Evolutionary conservation across 306 rosid genomes (phyloP), one percentile per base, ranked within the genome.

Genomic region (Acacia crassicarpa): DNA sequence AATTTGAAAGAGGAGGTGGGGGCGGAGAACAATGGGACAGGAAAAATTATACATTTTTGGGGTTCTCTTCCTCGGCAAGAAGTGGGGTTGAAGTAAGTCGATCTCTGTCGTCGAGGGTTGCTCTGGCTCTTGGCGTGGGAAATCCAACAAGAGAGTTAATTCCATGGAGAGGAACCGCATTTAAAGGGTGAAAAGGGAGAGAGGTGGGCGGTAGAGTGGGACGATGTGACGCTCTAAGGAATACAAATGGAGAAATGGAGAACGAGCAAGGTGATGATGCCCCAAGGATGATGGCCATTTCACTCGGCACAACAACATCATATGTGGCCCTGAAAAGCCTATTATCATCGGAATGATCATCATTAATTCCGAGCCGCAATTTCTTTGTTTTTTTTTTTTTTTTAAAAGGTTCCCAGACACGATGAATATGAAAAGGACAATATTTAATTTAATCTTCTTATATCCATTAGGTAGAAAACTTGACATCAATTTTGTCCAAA

Each of bases 51-150:
- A 61, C 35, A 8, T 61, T 23, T 23, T 16, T 81, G 90, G 89
- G 84, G 6, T 67, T 78, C 11, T 85, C 72, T 33, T 87, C 89
- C 74, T 85, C 80, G 15, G 72, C 62, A 74, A 54, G 77, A 78
- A 74, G 74, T 41, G 97, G 91, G 62, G 86, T 77, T 38, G 91
- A 49, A 67, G 89, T 81, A 79, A 74, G 83, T 75, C 85, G 85
- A 56, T 89, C 91, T 6, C 67, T 83, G 74, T 84, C 94, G 69
- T 91, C 94, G n/a, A 88, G 76, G 66, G 88, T 51, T 3, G 67
- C 67, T 61, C 67, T 61, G 16, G 67, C 10, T 61, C 67, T 23
- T 61, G 67, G 35, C 27, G 82, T 79, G 67, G 78, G 74, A 75
- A 88, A 84, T 74, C 82, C 19, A 78, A 75, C 69, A 75, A 27